Evolutionary conservation across 2,329 filamentous ascomycete genomes (phyloP), one percentile per base, ranked within the genome.

Genomic region (Epicoccum sorghinum): DNA sequence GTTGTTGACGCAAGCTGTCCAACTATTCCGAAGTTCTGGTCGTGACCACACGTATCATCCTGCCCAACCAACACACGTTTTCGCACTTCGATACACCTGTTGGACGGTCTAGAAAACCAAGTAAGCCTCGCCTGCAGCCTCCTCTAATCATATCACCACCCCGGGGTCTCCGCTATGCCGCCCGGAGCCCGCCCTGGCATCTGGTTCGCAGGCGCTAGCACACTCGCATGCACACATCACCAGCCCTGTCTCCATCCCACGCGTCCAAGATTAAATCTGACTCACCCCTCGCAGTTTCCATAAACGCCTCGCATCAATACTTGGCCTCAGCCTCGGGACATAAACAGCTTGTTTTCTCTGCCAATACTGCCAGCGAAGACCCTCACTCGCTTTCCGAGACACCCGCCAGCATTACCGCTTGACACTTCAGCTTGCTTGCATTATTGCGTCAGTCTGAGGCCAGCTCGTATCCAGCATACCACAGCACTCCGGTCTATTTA

Each of bases 231-330:
- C 53, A 54, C 40, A 29, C 47, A 33, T 40, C 40, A 60, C 62
- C 65, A 68, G 67, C 67, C 70, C 63, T 69, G 67, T 61, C 46
- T 38, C 22, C 24, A 50, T 46, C 53, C 47, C 53, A 44, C 53
- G 42, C 43, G 27, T 55, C 45, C 52, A 50, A 70, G 68, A 71
- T 69, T 70, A 68, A 69, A 68, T 72, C 71, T 74, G 67, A 74
- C 71, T 72, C 67, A 74, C 61, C 47, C 61, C 54, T 58, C 42
- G 47, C 61, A 70, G 67, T 51, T 42, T 33, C 63, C 62, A 47
- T 57, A 57, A 44, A 62, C 60, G 59, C 54, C 44, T 61, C 61
- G 60, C 64, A 62, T 24, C 40, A 43, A 23, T 24, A 46, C 29
- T 60, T 59, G 55, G 53, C 52, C 60, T 61, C 57, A 63, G 60